A percentile compares a stretch with the other conserved stretches of the same genome.
Conservation (phyloP, 139 green algal species). For the Trebouxia sp. region DNA sequence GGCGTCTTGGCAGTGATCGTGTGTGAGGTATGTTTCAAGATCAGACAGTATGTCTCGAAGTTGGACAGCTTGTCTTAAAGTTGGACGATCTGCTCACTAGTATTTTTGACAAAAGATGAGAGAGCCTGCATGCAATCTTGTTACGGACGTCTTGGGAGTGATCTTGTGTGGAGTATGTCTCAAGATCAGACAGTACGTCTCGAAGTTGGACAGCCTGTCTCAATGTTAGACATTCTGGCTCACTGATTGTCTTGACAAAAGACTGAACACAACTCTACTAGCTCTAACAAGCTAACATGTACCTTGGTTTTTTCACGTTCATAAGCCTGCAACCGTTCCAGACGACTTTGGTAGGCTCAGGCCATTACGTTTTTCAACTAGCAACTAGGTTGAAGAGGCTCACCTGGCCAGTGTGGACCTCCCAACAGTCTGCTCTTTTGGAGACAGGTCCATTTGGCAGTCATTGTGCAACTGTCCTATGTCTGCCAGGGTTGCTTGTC, state of each 20-base stretch:
- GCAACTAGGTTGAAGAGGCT: conserved; percentile 13
- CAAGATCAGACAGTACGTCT: conserved; percentile 15
- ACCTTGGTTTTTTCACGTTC: conserved; percentile 16
- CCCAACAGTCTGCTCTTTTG: conserved; percentile 15
- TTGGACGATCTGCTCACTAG: conserved; percentile 9
- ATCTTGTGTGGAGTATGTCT: conserved; percentile 18
- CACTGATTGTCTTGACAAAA: neutral
- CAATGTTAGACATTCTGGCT: neutral
- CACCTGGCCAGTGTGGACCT: conserved; percentile 12
- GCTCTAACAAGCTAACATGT: conserved; percentile 18
- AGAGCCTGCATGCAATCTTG: conserved; percentile 7
- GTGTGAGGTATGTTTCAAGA: conserved; percentile 4
- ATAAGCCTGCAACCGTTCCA: conserved; percentile 10
- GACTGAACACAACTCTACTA: conserved; percentile 18
- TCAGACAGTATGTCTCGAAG: conserved; percentile 14
- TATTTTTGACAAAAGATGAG: conserved; percentile 7
- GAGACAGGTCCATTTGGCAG: conserved; percentile 5
- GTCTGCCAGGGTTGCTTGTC: conserved; percentile 16
- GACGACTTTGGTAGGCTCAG: conserved; percentile 15
- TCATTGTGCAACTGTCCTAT: neutral
- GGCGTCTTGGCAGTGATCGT: conserved; percentile 19
- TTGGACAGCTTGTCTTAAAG: conserved; percentile 10
- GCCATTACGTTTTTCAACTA: conserved; percentile 20
- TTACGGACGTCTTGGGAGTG: conserved; percentile 11
- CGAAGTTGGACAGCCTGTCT: conserved; percentile 9